These are phyloP conservation scores for Talaromyces borbonicus DNA, from an alignment of 495 filamentous ascomycete species.

Conservation along the genomic window DNA sequence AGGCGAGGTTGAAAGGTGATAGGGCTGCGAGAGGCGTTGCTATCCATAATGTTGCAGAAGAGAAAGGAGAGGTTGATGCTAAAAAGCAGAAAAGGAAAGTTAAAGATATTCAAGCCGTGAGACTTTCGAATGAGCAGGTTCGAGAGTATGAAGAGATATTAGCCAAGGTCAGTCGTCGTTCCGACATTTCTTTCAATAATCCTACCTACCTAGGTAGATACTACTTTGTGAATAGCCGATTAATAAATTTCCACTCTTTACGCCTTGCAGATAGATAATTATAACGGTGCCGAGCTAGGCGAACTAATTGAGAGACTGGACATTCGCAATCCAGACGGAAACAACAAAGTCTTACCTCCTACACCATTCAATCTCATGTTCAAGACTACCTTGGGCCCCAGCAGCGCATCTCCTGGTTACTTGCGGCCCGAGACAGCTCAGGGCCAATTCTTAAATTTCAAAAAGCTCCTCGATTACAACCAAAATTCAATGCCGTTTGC, in stretches of 20 bases:
- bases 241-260: too few species aligned
- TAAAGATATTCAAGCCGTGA: constrained; percentile 48
- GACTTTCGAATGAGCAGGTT: constrained; percentile 52
- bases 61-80: constrained; percentile 53
- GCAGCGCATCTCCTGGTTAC: constrained; percentile 52
- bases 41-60: constrained; percentile 57
- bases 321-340: constrained; percentile 55
- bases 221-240: too few species aligned
- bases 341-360: constrained; percentile 49
- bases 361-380: constrained; percentile 71
- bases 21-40: constrained; percentile 66
- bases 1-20: constrained; percentile 70
- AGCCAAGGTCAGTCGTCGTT: too few species aligned
- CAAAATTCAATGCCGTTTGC: constrained; percentile 62
- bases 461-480: constrained; percentile 63
- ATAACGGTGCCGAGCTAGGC: constrained; percentile 51
- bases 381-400: constrained; percentile 61
- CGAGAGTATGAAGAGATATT: constrained; percentile 60
- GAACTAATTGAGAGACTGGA: constrained; percentile 52
- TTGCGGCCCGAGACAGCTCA: constrained; percentile 60
- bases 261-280: constrained; percentile 73
- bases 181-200: too few species aligned
- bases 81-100: constrained; percentile 61
- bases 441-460: constrained; percentile 58
- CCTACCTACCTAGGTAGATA: too few species aligned